A percentile compares a stretch with the other conserved stretches of the same genome.
Conservation (phyloP, 768 basidiomycete species). For the Suillus hirtellus region DNA sequence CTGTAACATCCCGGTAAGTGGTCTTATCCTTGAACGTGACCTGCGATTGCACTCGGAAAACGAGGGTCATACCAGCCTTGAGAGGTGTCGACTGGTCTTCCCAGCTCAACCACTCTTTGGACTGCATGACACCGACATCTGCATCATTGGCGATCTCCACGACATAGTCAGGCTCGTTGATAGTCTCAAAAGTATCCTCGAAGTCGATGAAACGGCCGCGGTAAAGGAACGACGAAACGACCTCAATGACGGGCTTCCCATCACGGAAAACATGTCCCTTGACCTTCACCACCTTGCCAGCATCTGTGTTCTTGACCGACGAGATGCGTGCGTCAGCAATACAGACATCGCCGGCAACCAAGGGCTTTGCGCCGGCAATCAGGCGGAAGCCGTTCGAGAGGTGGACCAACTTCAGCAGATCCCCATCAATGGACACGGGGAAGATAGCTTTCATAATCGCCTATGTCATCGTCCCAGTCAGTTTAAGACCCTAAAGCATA, state of each 20-base stretch:
- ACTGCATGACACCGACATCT: slow-evolving; percentile 84
- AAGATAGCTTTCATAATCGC: slow-evolving; percentile 99
- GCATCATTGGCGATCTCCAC: slow-evolving; percentile 77
- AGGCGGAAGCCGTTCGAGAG: slow-evolving; percentile 96
- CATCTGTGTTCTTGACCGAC: slow-evolving; percentile 86
- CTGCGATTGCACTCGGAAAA: slow-evolving; percentile 87
- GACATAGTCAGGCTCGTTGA: slow-evolving; percentile 86
- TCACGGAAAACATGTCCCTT: slow-evolving; percentile 81
- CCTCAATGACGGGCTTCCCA: slow-evolving; percentile 84
- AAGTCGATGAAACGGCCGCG: slow-evolving; percentile 93
- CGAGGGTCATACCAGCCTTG: slow-evolving; percentile 75
- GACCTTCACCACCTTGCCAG: slow-evolving; percentile 92
- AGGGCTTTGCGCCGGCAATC: slow-evolving; percentile 71
- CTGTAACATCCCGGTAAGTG: slow-evolving; percentile 76
- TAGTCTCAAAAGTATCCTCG: slow-evolving; percentile 93
- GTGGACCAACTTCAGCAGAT: slow-evolving; percentile 94
- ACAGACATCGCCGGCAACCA: slow-evolving; percentile 87
- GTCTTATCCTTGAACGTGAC: slow-evolving; percentile 91
- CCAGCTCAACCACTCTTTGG: slow-evolving; percentile 99
- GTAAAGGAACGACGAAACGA: slow-evolving; percentile 94
- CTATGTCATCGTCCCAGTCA: slow-evolving; percentile 40
- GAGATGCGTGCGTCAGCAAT: slow-evolving; percentile 85
- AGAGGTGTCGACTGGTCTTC: slow-evolving; percentile 79
- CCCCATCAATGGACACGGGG: slow-evolving; percentile 88
- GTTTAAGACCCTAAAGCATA: neutral